A percentile compares a stretch with the other conserved stretches of the same genome.
phyloP scores from a whole-genome alignment of 441 rosid species.

The Hura crepitans region DNA sequence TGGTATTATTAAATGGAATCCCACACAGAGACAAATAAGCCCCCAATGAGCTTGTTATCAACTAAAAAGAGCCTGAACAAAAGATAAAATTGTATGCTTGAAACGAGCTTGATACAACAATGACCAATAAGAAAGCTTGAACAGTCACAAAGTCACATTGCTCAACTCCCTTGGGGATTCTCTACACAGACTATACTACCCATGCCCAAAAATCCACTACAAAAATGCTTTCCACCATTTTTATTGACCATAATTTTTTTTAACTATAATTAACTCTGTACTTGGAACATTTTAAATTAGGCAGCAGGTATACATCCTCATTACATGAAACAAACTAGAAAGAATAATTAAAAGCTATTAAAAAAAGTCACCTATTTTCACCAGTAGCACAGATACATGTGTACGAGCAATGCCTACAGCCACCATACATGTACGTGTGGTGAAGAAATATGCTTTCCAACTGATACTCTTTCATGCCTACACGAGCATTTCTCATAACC shows the following conservation, averaged over 20 bases:
- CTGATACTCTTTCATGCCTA: constrained; percentile 84
- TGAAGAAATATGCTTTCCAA: constrained; percentile 94
- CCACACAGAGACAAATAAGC: not conserved
- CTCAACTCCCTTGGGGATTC: not conserved
- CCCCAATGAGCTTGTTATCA: not conserved
- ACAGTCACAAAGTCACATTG: not conserved
- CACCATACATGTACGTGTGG: constrained; percentile 90
- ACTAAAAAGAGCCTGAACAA: not conserved
- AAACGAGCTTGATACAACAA: constrained; percentile 1
- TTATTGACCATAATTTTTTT: not conserved
- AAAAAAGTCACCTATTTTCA: constrained; percentile 59
- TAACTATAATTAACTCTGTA: not conserved
- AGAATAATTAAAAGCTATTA: not conserved
- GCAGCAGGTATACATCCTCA: constrained; percentile 3
- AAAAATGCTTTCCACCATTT: not conserved
- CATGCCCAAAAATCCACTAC: not conserved
- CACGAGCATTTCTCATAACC: constrained; percentile 73
- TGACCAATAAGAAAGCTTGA: not conserved
- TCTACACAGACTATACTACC: not conserved
- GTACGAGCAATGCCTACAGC: constrained; percentile 94
- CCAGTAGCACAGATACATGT: constrained; percentile 97
- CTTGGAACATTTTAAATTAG: not conserved
- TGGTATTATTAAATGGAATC: not conserved
- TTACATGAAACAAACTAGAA: constrained; percentile 4
- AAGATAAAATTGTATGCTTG: not conserved